Conservation (phyloP, 345 rosid species). For the Cardiospermum halicacabum region DNA sequence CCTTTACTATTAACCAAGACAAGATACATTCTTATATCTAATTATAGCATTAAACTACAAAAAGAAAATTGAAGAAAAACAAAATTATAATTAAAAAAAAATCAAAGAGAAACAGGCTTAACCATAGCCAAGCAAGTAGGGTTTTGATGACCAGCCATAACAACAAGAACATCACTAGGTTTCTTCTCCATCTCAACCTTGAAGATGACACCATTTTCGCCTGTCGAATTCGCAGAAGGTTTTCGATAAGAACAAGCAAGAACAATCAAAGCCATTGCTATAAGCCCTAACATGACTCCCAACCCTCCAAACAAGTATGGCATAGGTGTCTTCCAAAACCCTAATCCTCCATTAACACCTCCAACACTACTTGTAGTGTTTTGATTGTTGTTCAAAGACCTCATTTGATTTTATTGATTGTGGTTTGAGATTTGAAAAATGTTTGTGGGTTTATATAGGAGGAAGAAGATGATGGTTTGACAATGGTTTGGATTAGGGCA, state of each 20-base stretch:
- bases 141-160: slow-evolving; percentile 60
- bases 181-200: slow-evolving; percentile 52
- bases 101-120: slow-evolving; percentile 25
- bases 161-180: slow-evolving; percentile 63
- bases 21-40: too few species aligned
- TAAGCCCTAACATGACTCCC: slow-evolving; percentile 43
- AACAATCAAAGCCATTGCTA: slow-evolving; percentile 34
- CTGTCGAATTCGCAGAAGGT: slow-evolving; percentile 3
- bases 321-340: slow-evolving; percentile 37
- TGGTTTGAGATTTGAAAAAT: neutral
- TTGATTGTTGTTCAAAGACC: neutral
- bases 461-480: neutral
- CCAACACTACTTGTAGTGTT: too few species aligned
- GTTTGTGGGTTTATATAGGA: slow-evolving; percentile 24
- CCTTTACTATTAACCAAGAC: too few species aligned
- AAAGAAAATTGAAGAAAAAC: too few species aligned
- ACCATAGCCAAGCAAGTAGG: slow-evolving; percentile 68
- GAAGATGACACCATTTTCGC: slow-evolving; percentile 13
- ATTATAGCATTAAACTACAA: too few species aligned
- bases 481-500: slow-evolving; percentile 25
- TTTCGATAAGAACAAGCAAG: slow-evolving; percentile 44
- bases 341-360: slow-evolving; percentile 14
- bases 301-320: slow-evolving; percentile 48
- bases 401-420: neutral
- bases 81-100: too few species aligned